Evolutionary conservation across 1,284 basidiomycete genomes (phyloP).

Genomic region (Anthracocystis panici-leucophaei): DNA sequence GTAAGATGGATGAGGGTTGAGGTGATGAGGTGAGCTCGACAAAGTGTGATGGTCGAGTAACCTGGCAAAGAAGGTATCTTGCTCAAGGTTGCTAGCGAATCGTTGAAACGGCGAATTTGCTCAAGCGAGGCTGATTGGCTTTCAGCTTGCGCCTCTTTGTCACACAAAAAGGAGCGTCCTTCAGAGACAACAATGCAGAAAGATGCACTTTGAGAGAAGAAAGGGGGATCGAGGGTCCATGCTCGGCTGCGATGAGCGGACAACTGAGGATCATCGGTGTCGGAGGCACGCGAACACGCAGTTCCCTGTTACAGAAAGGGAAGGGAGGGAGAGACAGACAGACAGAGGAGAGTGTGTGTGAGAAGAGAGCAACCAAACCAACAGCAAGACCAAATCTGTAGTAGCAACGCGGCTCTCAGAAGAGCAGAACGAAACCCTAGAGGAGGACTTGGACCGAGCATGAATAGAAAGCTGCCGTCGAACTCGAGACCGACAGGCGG

Average conservation of each 20-base stretch:
- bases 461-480: conserved; percentile 1
- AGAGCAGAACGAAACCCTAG: too few relatives aligned
- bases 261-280: not conserved
- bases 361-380: not conserved
- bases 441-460: not conserved
- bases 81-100: too few relatives aligned
- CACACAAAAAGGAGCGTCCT: too few relatives aligned
- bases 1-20: not conserved
- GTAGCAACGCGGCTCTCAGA: too few relatives aligned
- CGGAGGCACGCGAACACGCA: not conserved
- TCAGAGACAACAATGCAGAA: not conserved
- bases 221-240: conserved; percentile 1
- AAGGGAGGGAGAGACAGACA: not conserved
- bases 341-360: not conserved
- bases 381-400: too few relatives aligned
- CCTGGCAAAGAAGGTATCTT: too few relatives aligned
- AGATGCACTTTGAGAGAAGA: not conserved
- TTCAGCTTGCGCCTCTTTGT: too few relatives aligned
- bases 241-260: not conserved
- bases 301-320: not conserved
- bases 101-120: too few relatives aligned
- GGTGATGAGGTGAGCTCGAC: not conserved
- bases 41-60: too few relatives aligned
- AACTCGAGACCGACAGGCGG: not conserved
- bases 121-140: too few relatives aligned